A percentile compares a stretch with the other conserved stretches of the same genome.
These are phyloP conservation scores for Nemania diffusa DNA, from an alignment of 2,329 filamentous ascomycete genomes.

Conservation along the genomic window DNA sequence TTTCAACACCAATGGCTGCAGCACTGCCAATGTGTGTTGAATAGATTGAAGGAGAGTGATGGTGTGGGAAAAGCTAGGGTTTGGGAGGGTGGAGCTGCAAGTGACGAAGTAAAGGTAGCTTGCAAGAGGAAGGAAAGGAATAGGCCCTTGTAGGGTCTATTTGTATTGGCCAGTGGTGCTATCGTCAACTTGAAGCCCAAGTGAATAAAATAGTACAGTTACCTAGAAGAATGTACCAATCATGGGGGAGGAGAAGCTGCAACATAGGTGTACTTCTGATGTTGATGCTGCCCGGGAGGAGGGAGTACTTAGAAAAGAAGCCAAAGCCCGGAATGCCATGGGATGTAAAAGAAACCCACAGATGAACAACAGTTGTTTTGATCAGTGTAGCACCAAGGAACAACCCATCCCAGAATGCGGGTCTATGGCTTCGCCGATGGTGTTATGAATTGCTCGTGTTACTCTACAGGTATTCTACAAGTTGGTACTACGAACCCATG, in stretches of 20 bases:
- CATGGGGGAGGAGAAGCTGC: not conserved
- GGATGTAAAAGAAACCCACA: not conserved
- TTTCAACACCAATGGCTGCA: not conserved
- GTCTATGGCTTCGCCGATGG: not conserved
- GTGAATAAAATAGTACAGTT: not conserved
- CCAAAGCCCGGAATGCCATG: not conserved
- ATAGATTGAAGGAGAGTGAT: not conserved
- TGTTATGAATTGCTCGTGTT: not conserved
- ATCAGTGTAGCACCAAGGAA: not conserved
- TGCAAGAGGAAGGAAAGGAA: not conserved
- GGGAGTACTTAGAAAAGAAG: not conserved
- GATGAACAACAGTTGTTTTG: not conserved
- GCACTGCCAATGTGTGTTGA: not conserved
- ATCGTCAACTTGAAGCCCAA: not conserved
- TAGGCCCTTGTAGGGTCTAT: not conserved
- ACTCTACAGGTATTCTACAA: not conserved
- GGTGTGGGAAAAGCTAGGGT: not conserved
- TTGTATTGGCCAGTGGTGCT: not conserved
- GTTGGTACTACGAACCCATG: not conserved
- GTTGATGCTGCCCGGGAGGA: not conserved
- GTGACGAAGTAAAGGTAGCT: not conserved
- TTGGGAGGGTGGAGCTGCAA: not conserved
- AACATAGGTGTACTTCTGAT: not conserved
- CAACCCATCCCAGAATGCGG: not conserved
- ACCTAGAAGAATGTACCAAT: not conserved